phyloP scores from a whole-genome alignment of 371 early-diverging fungal species.

The Mucor velutinosus region DNA sequence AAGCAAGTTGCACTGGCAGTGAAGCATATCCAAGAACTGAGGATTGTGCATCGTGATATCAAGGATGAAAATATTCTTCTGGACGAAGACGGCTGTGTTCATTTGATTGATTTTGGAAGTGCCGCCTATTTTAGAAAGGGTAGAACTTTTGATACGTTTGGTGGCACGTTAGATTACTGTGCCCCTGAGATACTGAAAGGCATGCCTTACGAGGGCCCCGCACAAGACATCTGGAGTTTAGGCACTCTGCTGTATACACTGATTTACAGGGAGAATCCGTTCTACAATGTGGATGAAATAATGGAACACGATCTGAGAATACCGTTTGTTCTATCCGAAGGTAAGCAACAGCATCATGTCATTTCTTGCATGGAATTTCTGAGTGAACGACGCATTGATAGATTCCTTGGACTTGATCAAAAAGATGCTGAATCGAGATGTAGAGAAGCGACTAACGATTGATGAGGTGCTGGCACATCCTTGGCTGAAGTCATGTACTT shows the following conservation, averaged over 20 bases:
- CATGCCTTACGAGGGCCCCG: conserved; percentile 62
- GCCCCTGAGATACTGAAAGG: conserved; percentile 70
- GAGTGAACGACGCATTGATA: conserved; percentile 6
- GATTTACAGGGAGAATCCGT: conserved; percentile 47
- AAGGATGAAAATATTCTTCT: conserved; percentile 75
- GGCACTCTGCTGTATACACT: conserved; percentile 78
- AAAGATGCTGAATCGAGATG: conserved; percentile 59
- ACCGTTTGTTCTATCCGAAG: conserved; percentile 19
- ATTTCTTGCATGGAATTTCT: background rate
- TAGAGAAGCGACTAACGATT: conserved; percentile 52
- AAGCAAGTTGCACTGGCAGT: conserved; percentile 62
- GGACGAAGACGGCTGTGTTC: conserved; percentile 48
- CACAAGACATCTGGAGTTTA: conserved; percentile 79
- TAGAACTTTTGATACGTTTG: conserved; percentile 64
- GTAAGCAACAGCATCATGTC: background rate
- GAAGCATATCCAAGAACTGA: conserved; percentile 61
- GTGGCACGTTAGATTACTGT: conserved; percentile 68
- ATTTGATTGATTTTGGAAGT: conserved; percentile 72
- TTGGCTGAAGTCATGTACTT: conserved; percentile 26
- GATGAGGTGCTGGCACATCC: conserved; percentile 56
- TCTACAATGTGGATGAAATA: conserved; percentile 27
- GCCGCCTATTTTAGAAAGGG: conserved; percentile 59
- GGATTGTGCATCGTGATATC: conserved; percentile 76
- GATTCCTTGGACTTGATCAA: conserved; percentile 58
- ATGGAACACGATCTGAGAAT: conserved; percentile 25